phyloP scores from a whole-genome alignment of 306 rosid species.

The Trifolium repens region DNA sequence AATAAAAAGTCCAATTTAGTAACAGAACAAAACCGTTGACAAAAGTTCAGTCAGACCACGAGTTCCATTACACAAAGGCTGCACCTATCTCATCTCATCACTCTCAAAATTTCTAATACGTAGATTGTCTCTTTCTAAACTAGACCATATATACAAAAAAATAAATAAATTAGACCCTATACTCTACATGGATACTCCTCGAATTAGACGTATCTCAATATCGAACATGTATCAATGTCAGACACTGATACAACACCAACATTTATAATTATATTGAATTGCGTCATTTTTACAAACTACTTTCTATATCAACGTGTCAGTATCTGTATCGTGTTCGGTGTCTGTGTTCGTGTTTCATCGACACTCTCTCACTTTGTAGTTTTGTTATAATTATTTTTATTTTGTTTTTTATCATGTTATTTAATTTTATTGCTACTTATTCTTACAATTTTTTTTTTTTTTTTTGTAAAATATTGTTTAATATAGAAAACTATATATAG shows the following conservation, averaged over 20 bases:
- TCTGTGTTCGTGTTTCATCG: too few species aligned
- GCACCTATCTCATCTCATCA: slow-evolving; percentile 23
- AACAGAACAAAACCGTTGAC: slow-evolving; percentile 59
- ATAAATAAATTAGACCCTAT: slow-evolving; percentile 19
- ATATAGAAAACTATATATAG: neutral
- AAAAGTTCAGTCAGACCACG: slow-evolving; percentile 53
- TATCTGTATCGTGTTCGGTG: too few species aligned
- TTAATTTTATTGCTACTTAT: neutral
- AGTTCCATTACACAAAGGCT: slow-evolving; percentile 31
- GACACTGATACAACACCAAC: too few species aligned
- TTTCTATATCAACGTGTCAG: too few species aligned
- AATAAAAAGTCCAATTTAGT: neutral
- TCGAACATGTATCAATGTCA: too few species aligned
- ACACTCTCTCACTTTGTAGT: slow-evolving; percentile 16
- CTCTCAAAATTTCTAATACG: slow-evolving; percentile 3
- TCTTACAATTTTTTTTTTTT: neutral
- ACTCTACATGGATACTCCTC: too few species aligned
- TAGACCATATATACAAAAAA: neutral
- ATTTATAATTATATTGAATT: too few species aligned
- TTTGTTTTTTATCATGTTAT: neutral
- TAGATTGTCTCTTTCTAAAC: slow-evolving; percentile 41
- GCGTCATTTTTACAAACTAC: too few species aligned
- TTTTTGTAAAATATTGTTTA: neutral
- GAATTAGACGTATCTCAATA: too few species aligned
- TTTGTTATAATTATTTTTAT: slow-evolving; percentile 7